Evolutionary conservation across 176 grass and related monocot genomes (phyloP).

Genomic region (Guadua angustifolia): DNA sequence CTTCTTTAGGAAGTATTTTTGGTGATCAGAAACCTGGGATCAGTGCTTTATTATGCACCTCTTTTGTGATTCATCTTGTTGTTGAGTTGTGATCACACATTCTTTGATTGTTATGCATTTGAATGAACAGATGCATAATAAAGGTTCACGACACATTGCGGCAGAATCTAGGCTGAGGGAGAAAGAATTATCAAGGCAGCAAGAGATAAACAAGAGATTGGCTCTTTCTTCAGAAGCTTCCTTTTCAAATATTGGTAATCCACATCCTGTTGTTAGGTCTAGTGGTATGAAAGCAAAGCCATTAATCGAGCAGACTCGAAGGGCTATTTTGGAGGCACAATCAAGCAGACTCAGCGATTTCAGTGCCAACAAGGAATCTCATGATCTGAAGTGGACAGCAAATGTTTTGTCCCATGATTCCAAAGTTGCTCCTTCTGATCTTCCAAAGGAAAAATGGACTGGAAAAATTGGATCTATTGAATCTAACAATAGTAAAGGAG

Average conservation of each 20-base stretch:
- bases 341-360: conserved; percentile 49
- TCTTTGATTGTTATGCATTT: conserved; percentile 32
- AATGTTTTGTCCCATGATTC: conserved; percentile 20
- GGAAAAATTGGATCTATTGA: conserved; percentile 3
- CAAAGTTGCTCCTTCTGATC: conserved; percentile 1
- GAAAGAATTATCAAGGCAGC: conserved; percentile 60
- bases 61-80: conserved; percentile 23
- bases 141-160: conserved; percentile 69
- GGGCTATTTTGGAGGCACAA: conserved; percentile 66
- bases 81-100: not conserved
- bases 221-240: conserved; percentile 57
- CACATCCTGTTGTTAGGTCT: not conserved
- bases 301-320: conserved; percentile 60
- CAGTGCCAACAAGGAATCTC: conserved; percentile 27
- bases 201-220: conserved; percentile 69
- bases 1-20: conserved; percentile 7
- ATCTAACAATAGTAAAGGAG: conserved; percentile 33
- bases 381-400: conserved; percentile 30
- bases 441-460: conserved; percentile 24
- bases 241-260: conserved; percentile 38
- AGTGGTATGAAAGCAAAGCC: conserved; percentile 50
- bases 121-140: conserved; percentile 75
- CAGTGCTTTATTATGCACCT: conserved; percentile 29
- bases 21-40: not conserved
- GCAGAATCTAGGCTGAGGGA: conserved; percentile 56